Evolutionary conservation across 1,284 basidiomycete species (phyloP).

Genomic region (Ustilago bromivora): DNA sequence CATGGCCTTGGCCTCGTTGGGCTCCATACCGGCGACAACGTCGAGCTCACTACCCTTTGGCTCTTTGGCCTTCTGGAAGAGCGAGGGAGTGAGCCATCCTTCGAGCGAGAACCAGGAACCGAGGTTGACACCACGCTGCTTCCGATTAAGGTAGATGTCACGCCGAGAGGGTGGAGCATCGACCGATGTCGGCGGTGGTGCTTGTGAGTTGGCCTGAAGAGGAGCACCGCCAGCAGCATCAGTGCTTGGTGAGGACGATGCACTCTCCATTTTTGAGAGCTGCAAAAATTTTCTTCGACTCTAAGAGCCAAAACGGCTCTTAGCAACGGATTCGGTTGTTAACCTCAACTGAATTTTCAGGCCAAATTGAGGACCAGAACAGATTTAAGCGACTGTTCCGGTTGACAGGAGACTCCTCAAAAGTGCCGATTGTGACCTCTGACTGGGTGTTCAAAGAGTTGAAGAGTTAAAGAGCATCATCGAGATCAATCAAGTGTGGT

Average conservation of each 20-base stretch:
- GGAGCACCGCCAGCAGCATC: neutral
- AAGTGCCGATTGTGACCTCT: too few relatives aligned
- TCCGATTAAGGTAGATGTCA: constrained; percentile 77
- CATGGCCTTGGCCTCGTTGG: constrained; percentile 73
- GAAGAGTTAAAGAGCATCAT: too few relatives aligned
- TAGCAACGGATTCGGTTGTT: too few relatives aligned
- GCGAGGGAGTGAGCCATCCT: constrained; percentile 68
- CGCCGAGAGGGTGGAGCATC: constrained; percentile 33
- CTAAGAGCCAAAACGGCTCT: too few relatives aligned
- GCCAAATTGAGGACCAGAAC: too few relatives aligned
- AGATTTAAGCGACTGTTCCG: too few relatives aligned
- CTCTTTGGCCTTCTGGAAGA: constrained; percentile 56
- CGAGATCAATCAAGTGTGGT: too few relatives aligned
- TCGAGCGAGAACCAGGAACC: constrained; percentile 73
- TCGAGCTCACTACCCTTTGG: constrained; percentile 73
- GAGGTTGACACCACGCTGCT: constrained; percentile 85
- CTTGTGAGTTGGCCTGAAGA: constrained; percentile 15
- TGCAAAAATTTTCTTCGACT: too few relatives aligned
- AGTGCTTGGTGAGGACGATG: neutral
- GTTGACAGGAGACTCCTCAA: too few relatives aligned
- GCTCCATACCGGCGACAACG: constrained; percentile 75
- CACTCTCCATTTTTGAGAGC: too few relatives aligned
- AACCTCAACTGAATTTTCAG: too few relatives aligned
- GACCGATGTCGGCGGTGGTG: constrained; percentile 36
- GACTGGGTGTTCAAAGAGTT: too few relatives aligned